Evolutionary conservation across 2,329 filamentous ascomycete species (phyloP).

Genomic region (Acrocalymma vagum): DNA sequence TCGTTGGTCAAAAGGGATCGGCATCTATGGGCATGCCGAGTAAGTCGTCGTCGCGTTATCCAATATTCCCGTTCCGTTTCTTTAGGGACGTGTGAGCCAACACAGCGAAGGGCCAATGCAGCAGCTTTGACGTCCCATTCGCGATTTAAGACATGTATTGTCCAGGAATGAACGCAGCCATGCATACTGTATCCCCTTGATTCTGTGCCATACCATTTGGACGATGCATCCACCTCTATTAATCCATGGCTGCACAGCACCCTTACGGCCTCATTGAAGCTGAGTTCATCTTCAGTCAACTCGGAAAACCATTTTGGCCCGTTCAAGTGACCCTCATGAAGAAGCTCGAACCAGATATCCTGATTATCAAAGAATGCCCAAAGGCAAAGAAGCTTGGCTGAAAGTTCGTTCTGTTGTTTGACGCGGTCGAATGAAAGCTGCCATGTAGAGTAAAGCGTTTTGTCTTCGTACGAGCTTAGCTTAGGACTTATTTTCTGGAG

Average conservation of each 20-base stretch:
- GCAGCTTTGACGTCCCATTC: constrained; percentile 21
- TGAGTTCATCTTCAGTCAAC: constrained; percentile 30
- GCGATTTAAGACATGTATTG: constrained; percentile 32
- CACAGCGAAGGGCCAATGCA: constrained; percentile 21
- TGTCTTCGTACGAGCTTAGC: constrained; percentile 23
- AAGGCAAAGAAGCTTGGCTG: constrained; percentile 13
- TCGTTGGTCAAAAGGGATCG: constrained; percentile 13
- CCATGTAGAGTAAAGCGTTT: constrained; percentile 25
- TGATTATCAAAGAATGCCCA: constrained; percentile 37
- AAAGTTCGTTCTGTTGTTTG: constrained; percentile 8
- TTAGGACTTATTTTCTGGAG: constrained; percentile 23
- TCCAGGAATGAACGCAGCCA: constrained; percentile 46
- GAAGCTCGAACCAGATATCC: constrained; percentile 56
- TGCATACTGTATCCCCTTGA: constrained; percentile 44
- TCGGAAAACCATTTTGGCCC: constrained; percentile 27
- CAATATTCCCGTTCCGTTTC: constrained; percentile 20
- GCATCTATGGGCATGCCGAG: constrained; percentile 20
- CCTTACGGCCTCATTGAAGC: constrained; percentile 36
- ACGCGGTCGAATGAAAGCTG: constrained; percentile 12
- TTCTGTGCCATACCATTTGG: constrained; percentile 5
- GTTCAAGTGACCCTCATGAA: constrained; percentile 26
- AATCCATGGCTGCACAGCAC: constrained; percentile 41
- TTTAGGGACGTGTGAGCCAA: constrained; percentile 20
- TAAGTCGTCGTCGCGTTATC: constrained; percentile 22
- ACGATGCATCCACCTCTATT: constrained; percentile 26